phyloP scores from a whole-genome alignment of 306 rosid species.

The Sphenostylis stenocarpa region DNA sequence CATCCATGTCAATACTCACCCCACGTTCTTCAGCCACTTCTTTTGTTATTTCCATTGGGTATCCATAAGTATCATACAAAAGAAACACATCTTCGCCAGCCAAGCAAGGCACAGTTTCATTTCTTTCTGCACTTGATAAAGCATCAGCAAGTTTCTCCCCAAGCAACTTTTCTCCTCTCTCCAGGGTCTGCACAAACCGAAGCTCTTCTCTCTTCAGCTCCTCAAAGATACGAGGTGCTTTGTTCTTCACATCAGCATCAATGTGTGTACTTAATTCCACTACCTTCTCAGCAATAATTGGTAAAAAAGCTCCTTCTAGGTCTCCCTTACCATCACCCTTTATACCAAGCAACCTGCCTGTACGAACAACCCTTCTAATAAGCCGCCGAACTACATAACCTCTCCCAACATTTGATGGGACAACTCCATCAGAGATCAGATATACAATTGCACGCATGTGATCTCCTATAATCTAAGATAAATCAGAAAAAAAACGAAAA shows the following conservation, averaged over 20 bases:
- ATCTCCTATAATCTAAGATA: conserved; percentile 82
- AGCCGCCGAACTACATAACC: conserved; percentile 92
- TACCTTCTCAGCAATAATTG: conserved; percentile 77
- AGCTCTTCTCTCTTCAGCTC: conserved; percentile 97
- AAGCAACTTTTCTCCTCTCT: conserved; percentile 88
- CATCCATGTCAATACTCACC: conserved; percentile 69
- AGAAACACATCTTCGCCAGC: conserved; percentile 89
- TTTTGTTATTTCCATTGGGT: conserved; percentile 85
- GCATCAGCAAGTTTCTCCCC: conserved; percentile 81
- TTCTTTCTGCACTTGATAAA: conserved; percentile 56
- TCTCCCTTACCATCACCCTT: conserved; percentile 80
- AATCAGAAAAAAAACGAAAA: background rate
- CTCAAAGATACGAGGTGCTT: conserved; percentile 65
- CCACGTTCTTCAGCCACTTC: conserved; percentile 96
- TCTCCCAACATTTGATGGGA: conserved; percentile 90
- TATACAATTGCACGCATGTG: conserved; percentile 96
- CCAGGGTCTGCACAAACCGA: conserved; percentile 89
- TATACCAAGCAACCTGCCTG: conserved; percentile 93
- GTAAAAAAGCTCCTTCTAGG: conserved; percentile 85
- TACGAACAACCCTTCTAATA: conserved; percentile 92
- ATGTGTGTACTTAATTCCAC: conserved; percentile 73
- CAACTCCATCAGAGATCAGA: conserved; percentile 90
- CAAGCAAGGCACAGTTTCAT: conserved; percentile 67
- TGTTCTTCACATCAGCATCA: conserved; percentile 64
- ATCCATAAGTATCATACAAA: conserved; percentile 91